phyloP scores from a whole-genome alignment of 257 asterid species.

The Nicotiana otophora region DNA sequence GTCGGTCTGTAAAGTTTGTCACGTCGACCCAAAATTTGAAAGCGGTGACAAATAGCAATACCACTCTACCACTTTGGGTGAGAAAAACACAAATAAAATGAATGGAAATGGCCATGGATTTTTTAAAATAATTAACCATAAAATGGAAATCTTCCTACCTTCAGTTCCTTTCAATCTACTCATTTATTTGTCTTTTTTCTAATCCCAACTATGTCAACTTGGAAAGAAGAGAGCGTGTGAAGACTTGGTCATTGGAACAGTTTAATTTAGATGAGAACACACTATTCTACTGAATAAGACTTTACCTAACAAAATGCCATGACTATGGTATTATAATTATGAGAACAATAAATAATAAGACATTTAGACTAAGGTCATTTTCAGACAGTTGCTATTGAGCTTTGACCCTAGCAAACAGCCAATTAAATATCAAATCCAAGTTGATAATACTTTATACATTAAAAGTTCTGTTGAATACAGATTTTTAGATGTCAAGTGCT shows the following conservation, averaged over 20 bases:
- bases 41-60: too few relatives aligned
- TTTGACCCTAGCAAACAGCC: slow-evolving; percentile 32
- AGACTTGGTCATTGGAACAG: slow-evolving; percentile 19
- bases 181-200: slow-evolving; percentile 2
- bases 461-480: slow-evolving; percentile 13
- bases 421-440: slow-evolving; percentile 12
- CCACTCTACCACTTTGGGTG: too few relatives aligned
- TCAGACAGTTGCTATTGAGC: slow-evolving; percentile 2
- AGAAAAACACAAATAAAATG: too few relatives aligned
- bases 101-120: too few relatives aligned
- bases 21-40: too few relatives aligned
- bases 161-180: slow-evolving; percentile 2
- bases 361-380: slow-evolving; percentile 8
- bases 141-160: not conserved
- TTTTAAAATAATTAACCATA: too few relatives aligned
- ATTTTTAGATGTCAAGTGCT: slow-evolving; percentile 5
- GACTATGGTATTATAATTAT: not conserved
- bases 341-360: not conserved
- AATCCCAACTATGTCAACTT: not conserved
- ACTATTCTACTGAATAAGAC: slow-evolving; percentile 8
- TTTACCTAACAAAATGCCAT: slow-evolving; percentile 13
- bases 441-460: slow-evolving; percentile 5
- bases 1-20: too few relatives aligned
- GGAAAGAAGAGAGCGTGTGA: not conserved
- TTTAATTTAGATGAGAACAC: slow-evolving; percentile 1